Evolutionary conservation across 768 basidiomycete genomes (phyloP).

Genomic region (Boletus sensibilis): DNA sequence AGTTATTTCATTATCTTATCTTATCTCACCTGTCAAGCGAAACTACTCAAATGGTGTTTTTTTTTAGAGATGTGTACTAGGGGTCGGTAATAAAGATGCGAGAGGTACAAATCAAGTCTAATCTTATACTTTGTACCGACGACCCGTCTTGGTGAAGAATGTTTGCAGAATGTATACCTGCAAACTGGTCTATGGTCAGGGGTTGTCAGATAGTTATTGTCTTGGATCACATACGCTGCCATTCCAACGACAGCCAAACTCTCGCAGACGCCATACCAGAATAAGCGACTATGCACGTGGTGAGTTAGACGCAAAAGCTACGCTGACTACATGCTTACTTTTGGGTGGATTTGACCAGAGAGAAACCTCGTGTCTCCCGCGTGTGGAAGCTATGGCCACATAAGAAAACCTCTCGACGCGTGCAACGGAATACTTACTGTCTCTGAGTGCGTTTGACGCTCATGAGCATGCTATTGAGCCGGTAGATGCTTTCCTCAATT

Average conservation of each 20-base stretch:
- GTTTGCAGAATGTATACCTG: conserved; percentile 94
- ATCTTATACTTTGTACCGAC: conserved; percentile 80
- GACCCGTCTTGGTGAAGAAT: conserved; percentile 93
- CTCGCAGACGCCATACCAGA: conserved; percentile 91
- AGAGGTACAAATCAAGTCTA: conserved; percentile 10
- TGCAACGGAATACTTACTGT: conserved; percentile 55
- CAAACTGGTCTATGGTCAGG: conserved; percentile 44
- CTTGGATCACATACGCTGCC: conserved; percentile 67
- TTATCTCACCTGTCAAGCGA: conserved; percentile 7
- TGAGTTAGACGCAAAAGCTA: background rate
- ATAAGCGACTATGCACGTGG: conserved; percentile 62
- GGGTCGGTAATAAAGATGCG: conserved; percentile 1
- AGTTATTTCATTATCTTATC: conserved; percentile 17
- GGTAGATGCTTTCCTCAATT: conserved; percentile 94
- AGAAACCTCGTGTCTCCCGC: conserved; percentile 90
- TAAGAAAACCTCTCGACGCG: background rate
- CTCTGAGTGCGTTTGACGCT: conserved; percentile 92
- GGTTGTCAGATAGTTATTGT: background rate
- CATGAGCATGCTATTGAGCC: conserved; percentile 82
- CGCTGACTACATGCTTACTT: conserved; percentile 45
- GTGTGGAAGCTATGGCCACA: conserved; percentile 76
- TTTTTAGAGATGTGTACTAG: background rate
- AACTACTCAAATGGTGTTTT: background rate
- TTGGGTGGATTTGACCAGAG: conserved; percentile 86
- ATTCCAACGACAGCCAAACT: conserved; percentile 75